Evolutionary conservation across 768 basidiomycete genomes (phyloP).

Genomic region (Brasilioporus rufonigricans): DNA sequence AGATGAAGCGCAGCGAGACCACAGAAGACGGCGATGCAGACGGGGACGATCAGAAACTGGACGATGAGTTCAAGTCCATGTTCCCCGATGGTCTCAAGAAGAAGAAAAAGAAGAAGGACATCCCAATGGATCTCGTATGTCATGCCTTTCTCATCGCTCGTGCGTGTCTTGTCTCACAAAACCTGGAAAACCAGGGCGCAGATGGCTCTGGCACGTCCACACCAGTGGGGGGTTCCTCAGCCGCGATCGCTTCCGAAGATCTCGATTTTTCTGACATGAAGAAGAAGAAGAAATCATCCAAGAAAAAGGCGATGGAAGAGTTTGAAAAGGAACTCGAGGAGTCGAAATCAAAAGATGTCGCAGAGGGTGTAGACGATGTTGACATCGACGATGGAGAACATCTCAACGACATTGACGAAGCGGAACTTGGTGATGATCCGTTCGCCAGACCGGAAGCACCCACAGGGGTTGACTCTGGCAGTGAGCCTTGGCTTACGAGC

Average conservation of each 20-base stretch:
- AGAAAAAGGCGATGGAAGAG: constrained; percentile 89
- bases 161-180: not conserved
- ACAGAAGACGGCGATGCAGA: constrained; percentile 34
- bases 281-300: constrained; percentile 92
- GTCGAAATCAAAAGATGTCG: constrained; percentile 63
- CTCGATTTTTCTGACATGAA: constrained; percentile 95
- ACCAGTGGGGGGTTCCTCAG: constrained; percentile 42
- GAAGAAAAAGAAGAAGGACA: constrained; percentile 93
- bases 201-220: constrained; percentile 69
- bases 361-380: constrained; percentile 54
- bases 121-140: constrained; percentile 77
- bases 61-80: constrained; percentile 79
- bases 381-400: constrained; percentile 62
- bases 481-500: constrained; percentile 85
- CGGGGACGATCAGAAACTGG: constrained; percentile 51
- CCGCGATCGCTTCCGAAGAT: constrained; percentile 58
- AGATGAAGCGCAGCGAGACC: constrained; percentile 54
- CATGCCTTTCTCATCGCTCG: not conserved
- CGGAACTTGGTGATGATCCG: constrained; percentile 86
- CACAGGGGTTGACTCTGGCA: constrained; percentile 67
- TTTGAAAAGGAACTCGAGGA: constrained; percentile 90
- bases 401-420: constrained; percentile 70
- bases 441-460: constrained; percentile 62
- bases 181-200: constrained; percentile 41
- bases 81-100: constrained; percentile 82